These are phyloP conservation scores for Suhomyces taliae DNA, from an alignment of 1,139 yeast genomes.

Conservation along the genomic window DNA sequence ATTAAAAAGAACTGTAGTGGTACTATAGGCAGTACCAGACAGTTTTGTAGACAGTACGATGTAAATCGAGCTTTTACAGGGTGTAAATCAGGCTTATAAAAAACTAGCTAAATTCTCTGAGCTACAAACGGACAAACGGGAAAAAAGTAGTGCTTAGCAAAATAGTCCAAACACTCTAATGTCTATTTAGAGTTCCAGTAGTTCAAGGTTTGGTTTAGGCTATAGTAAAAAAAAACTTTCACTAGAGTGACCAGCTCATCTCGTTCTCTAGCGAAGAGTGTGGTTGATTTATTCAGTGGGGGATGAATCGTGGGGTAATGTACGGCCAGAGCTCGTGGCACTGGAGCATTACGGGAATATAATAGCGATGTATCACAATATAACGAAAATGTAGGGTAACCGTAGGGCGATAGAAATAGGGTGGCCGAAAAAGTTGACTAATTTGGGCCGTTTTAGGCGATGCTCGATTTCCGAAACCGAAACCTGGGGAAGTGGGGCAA, in stretches of 20 bases:
- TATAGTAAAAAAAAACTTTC: no score
- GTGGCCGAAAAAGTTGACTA: background rate
- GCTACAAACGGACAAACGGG: no score
- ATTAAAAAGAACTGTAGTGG: no score
- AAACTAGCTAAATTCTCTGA: no score
- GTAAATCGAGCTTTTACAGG: no score
- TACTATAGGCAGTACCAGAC: no score
- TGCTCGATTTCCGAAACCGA: background rate
- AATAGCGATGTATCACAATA: background rate
- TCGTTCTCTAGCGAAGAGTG: no score
- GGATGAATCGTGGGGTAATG: slow-evolving; percentile 4
- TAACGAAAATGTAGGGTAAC: background rate
- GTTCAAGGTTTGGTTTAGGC: no score
- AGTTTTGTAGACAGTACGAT: no score
- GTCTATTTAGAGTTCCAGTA: no score
- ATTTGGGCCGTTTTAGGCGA: background rate
- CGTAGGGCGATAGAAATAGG: slow-evolving; percentile 6
- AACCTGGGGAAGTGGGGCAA: slow-evolving; percentile 13
- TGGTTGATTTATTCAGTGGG: background rate
- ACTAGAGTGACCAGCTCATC: no score
- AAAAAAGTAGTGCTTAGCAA: background rate
- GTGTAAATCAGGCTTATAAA: background rate
- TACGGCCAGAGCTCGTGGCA: background rate
- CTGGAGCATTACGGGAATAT: slow-evolving; percentile 1
- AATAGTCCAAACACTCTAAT: no score